Conservation (phyloP, 1,284 basidiomycete species). For the Inonotus obliquus region DNA sequence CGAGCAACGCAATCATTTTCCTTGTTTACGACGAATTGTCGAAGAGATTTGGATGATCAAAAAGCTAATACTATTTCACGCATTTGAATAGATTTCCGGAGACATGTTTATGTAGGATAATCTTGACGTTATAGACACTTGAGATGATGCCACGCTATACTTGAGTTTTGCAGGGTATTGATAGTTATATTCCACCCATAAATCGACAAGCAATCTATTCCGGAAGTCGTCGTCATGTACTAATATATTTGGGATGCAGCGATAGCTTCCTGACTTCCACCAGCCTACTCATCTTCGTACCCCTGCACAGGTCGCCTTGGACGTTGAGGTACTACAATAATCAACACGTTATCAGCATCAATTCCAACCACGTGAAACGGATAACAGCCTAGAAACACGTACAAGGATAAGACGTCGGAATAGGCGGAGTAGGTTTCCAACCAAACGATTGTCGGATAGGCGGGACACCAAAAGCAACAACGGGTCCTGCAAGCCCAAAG, state of each 20-base stretch:
- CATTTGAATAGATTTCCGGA: not conserved
- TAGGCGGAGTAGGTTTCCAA: conserved; percentile 66
- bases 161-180: not conserved
- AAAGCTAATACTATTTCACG: not conserved
- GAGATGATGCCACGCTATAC: not conserved
- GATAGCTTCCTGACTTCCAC: not conserved
- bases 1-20: conserved; percentile 90
- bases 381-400: conserved; percentile 38
- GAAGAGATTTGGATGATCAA: conserved; percentile 37
- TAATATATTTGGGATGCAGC: not conserved
- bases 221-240: not conserved
- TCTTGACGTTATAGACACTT: not conserved
- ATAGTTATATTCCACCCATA: not conserved
- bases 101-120: not conserved
- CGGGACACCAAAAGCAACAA: conserved; percentile 73
- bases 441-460: conserved; percentile 69
- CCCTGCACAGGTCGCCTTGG: conserved; percentile 35
- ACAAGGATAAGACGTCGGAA: conserved; percentile 88
- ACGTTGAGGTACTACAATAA: conserved; percentile 32
- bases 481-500: conserved; percentile 74
- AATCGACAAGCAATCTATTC: not conserved
- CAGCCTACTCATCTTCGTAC: conserved; percentile 34
- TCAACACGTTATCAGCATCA: not conserved
- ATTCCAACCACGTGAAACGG: not conserved
- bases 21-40: conserved; percentile 80